Base-by-base conservation (phyloP, 2,329 filamentous ascomycete genomes). In the Beauveria sp. region DNA sequence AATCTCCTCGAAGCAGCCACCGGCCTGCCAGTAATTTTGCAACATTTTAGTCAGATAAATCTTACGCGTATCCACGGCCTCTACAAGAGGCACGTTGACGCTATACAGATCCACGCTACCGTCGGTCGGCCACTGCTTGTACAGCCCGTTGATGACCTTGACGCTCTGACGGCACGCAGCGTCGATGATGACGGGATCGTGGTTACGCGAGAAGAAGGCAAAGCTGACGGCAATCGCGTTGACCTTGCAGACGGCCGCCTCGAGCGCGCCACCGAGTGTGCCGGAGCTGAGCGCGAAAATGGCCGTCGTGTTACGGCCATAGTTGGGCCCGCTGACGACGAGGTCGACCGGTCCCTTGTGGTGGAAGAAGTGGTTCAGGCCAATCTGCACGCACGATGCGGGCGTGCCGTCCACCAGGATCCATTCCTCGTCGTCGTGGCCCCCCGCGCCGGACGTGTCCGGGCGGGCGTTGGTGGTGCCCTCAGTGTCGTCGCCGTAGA, bases 1-100 rank as follows among this genome's bases (percentile, higher is more conserved):
- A 34, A 93, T 81, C 71, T 91, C 92, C 68, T 91, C 82, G 74
- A 97, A 98, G 71, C 91, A 96, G 62, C 89, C 90, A 3, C 89
- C 90, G n/a, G 83, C 81, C 22, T 79, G 80, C 95, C 95, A 99
- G 70, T 88, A 87, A 73, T 98, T 99, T 76, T 96, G 91, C 69
- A 98, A 77, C 82, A 97, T 89, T 64, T 85, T 79, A 2, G 95
- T 93, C 77, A 87, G 96, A n/a, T 95, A 69, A 4, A 93, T 86
- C 75, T 90, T 91, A 60, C 83, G 81, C 20, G 77, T 72, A 67
- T 88, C 88, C 1, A 97, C 85, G 7, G 86, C 88, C 63, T 90
- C 87, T 16, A 95, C 82, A 12, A 98, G 79, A 22, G 95, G 93
- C 9, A 98, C 88, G 71, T 98, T 98, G 67, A 98, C 87, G 53